phyloP scores from a whole-genome alignment of 1,284 basidiomycete genomes.

The Cryptococcus deneoformans region DNA sequence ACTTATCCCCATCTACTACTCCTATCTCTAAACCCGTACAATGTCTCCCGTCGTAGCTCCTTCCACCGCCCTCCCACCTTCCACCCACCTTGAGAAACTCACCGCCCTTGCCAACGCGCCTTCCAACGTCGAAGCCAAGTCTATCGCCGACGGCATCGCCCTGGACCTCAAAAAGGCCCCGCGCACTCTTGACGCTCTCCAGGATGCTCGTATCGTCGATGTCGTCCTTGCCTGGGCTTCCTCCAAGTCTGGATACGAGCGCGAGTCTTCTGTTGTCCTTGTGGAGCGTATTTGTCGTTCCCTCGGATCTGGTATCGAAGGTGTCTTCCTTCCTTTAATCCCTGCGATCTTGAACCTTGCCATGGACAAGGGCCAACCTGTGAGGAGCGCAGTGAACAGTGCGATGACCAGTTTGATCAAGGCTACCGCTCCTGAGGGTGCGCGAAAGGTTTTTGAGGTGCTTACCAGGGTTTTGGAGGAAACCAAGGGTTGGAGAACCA shows the following conservation, averaged over 20 bases:
- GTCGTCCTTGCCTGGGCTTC: slow-evolving; percentile 69
- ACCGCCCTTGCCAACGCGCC: slow-evolving; percentile 37
- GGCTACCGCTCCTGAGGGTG: slow-evolving; percentile 79
- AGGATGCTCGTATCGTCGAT: slow-evolving; percentile 55
- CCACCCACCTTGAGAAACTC: slow-evolving; percentile 37
- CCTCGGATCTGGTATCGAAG: slow-evolving; percentile 71
- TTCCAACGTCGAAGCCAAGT: slow-evolving; percentile 46
- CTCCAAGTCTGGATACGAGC: slow-evolving; percentile 87
- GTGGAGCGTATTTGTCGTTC: slow-evolving; percentile 72
- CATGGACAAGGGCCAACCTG: slow-evolving; percentile 94
- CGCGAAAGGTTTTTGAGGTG: slow-evolving; percentile 65
- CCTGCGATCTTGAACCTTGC: slow-evolving; percentile 78
- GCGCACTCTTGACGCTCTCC: slow-evolving; percentile 36
- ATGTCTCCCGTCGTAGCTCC: slow-evolving; percentile 40
- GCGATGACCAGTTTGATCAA: slow-evolving; percentile 86
- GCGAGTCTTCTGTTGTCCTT: slow-evolving; percentile 85
- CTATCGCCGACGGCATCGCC: slow-evolving; percentile 44
- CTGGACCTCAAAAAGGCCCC: slow-evolving; percentile 41
- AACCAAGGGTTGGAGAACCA: slow-evolving; percentile 87
- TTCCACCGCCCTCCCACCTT: slow-evolving; percentile 38
- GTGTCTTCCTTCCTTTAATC: slow-evolving; percentile 77
- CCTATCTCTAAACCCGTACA: slow-evolving; percentile 3
- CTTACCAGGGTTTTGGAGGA: slow-evolving; percentile 73
- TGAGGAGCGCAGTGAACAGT: slow-evolving; percentile 72
- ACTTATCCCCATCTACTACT: not conserved